Evolutionary conservation across 2,329 filamentous ascomycete genomes (phyloP), one percentile per base, ranked within the genome.

Genomic region (Anthostomella pinea): DNA sequence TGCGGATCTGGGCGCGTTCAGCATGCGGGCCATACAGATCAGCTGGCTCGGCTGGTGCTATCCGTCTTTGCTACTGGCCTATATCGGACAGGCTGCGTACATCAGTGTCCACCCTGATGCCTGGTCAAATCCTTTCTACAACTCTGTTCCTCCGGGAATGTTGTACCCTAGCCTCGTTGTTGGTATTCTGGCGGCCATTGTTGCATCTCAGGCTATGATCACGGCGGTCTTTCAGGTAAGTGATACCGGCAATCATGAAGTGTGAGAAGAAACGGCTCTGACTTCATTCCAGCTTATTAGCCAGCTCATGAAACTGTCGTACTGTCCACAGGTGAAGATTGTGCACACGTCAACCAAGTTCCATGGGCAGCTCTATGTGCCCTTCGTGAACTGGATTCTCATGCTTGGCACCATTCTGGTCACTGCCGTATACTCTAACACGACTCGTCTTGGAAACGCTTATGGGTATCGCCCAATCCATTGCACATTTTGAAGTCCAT

Each of bases 171-270:
- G 74, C 36, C 64, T 90, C 18, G 70, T 89, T 3, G 63, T 88
- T 30, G 83, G 84, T 0, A 72, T 88, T 7, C 63, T 85, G 3
- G 82, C 83, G 4, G 82, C 83, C 17, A 78, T 89, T 48, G 84
- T 90, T 8, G 85, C 85, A 1, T 85, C 80, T 4, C 85, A 90
- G 48, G 85, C 85, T 8, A 83, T 89, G 64, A 87, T 89, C 33
- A 89, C 85, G 0, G 80, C 77, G 6, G 79, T 81, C 0, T 89
- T 89, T 46, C 83, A 86, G 60, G 67, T 76, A 57, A 40, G 52
- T 30, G 2, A 21, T 8, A 2, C n/a, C 9, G 15, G 15, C 21
- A 16, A 9, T 30, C 6, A 15, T 11, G 7, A 23, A 17, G 8
- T 20, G 14, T 37, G 6, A 9, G 17, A 3, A 20, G n/a, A n/a